Evolutionary conservation across 345 rosid genomes (phyloP).

Genomic region (Bruguiera gymnorhiza): DNA sequence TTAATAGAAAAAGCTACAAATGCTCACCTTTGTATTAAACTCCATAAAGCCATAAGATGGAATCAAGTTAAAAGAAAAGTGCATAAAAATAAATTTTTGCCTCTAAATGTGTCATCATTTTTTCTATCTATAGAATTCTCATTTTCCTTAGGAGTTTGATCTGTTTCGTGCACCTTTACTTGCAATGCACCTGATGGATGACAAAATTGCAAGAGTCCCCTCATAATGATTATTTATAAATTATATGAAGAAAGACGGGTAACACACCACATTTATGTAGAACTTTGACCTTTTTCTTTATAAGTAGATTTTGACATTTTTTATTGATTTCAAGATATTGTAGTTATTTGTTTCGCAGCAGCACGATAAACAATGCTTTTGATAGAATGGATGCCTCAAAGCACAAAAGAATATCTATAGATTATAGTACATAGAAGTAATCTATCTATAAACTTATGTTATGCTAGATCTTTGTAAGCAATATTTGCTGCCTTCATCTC

Average conservation of each 20-base stretch:
- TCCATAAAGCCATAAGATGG: not conserved
- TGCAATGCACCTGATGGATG: not conserved
- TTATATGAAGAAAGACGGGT: no score
- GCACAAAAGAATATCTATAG: not conserved
- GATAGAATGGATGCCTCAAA: not conserved
- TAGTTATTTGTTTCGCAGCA: not conserved
- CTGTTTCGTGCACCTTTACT: not conserved
- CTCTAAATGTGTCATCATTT: not conserved
- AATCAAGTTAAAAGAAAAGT: not conserved
- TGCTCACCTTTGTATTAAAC: no score
- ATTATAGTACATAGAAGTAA: not conserved
- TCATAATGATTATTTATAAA: no score
- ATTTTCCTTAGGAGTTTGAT: constrained; percentile 9
- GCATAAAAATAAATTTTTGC: not conserved
- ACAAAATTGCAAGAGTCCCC: not conserved
- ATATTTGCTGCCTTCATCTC: constrained; percentile 65
- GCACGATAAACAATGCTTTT: not conserved
- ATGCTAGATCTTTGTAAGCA: constrained; percentile 41
- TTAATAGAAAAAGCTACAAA: no score
- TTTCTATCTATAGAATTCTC: constrained; percentile 4
- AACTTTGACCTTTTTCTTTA: no score
- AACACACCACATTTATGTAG: no score
- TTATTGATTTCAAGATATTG: no score
- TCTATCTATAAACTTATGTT: constrained; percentile 22
- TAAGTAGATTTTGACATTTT: no score